Conservation (phyloP, 768 basidiomycete genomes). For the Agaricus sinodeliciosus region DNA sequence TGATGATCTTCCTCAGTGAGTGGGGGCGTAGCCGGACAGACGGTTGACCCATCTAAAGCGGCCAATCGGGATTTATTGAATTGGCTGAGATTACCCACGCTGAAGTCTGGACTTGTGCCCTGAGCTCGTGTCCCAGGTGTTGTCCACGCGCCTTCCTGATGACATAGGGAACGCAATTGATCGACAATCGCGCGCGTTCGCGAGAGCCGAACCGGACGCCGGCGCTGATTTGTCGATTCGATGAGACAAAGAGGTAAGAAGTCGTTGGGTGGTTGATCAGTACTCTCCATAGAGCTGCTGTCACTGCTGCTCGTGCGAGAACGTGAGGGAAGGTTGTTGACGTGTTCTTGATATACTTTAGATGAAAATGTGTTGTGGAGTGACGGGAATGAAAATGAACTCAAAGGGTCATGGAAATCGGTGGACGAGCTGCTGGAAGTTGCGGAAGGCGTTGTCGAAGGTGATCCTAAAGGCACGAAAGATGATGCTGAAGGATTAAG, state of each 20-base stretch:
- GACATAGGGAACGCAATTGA: conserved; percentile 34
- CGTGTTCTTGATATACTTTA: conserved; percentile 48
- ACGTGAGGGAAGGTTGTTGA: conserved; percentile 18
- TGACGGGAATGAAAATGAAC: conserved; percentile 43
- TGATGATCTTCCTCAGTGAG: conserved; percentile 4
- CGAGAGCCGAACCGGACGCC: conserved; percentile 37
- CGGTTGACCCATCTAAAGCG: background rate
- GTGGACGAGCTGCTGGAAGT: conserved; percentile 2
- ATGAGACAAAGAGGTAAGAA: conserved; percentile 42
- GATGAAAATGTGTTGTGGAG: conserved; percentile 20
- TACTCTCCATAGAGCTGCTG: conserved; percentile 7
- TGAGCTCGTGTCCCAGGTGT: conserved; percentile 13
- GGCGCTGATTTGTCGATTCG: conserved; percentile 23
- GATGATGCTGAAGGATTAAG: conserved; percentile 40
- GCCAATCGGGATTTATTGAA: background rate
- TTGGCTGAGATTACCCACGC: background rate
- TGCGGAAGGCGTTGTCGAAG: conserved; percentile 16
- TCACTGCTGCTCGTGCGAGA: conserved; percentile 8
- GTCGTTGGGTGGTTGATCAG: conserved; percentile 21
- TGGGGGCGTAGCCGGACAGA: background rate
- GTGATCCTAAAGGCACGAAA: conserved; percentile 33
- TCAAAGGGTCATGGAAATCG: conserved; percentile 17
- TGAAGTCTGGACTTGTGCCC: conserved; percentile 3
- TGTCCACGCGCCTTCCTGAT: conserved; percentile 4
- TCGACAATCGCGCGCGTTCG: conserved; percentile 58